phyloP scores from a whole-genome alignment of 306 rosid genomes.

The Sicyos edulis region DNA sequence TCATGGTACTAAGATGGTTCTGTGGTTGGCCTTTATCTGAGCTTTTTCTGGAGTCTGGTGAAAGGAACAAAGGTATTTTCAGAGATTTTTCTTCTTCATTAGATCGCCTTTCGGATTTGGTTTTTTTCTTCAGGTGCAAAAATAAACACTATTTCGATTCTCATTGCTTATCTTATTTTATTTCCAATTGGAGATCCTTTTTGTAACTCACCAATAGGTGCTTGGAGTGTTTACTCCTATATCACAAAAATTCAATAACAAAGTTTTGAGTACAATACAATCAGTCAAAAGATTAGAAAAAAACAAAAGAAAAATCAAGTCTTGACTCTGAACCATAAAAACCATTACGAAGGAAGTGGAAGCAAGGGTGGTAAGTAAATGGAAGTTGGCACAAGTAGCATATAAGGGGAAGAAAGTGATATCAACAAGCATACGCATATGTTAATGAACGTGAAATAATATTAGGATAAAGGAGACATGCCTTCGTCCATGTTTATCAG shows the following conservation, averaged over 20 bases:
- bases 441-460: not conserved
- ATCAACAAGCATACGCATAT: not conserved
- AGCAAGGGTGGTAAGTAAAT: not conserved
- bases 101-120: too few species aligned
- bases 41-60: too few species aligned
- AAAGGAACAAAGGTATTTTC: too few species aligned
- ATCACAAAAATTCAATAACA: not conserved
- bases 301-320: constrained; percentile 4
- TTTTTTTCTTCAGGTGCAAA: too few species aligned
- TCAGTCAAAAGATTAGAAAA: constrained; percentile 1
- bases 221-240: too few species aligned
- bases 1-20: too few species aligned
- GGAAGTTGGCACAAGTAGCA: not conserved
- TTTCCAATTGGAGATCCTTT: too few species aligned
- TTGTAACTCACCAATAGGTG: too few species aligned
- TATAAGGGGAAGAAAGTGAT: not conserved
- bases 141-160: too few species aligned
- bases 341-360: not conserved
- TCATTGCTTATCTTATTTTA: too few species aligned
- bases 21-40: too few species aligned
- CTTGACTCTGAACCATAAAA: not conserved
- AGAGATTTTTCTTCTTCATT: too few species aligned
- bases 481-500: constrained; percentile 89
- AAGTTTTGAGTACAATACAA: constrained; percentile 19
- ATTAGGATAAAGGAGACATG: constrained; percentile 11